phyloP scores from a whole-genome alignment of 371 early-diverging fungal genomes.

The Saksenaea oblongispora region DNA sequence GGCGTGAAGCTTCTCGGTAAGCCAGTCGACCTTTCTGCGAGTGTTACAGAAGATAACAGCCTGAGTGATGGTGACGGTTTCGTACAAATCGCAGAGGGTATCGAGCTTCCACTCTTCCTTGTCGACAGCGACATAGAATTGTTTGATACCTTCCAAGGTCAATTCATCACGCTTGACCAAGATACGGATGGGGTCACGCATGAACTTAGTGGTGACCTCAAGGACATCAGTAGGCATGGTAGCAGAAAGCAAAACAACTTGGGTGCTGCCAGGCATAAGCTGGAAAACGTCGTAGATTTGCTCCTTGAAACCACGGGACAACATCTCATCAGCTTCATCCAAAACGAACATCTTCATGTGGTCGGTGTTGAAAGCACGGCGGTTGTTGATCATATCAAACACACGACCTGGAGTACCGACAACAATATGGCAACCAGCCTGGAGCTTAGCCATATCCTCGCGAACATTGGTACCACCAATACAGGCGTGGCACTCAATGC shows the following conservation, averaged over 20 bases:
- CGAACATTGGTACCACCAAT: conserved; percentile 90
- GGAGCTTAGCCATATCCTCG: conserved; percentile 77
- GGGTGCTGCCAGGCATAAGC: conserved; percentile 79
- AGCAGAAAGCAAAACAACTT: conserved; percentile 91
- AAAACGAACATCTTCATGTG: conserved; percentile 90
- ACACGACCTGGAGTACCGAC: conserved; percentile 97
- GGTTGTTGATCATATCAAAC: conserved; percentile 88
- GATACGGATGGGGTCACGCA: conserved; percentile 90
- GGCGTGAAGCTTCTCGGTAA: conserved; percentile 81
- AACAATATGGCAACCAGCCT: conserved; percentile 76
- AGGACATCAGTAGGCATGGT: conserved; percentile 93
- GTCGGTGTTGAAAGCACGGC: conserved; percentile 75
- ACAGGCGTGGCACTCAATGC: conserved; percentile 79
- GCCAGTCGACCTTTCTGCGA: conserved; percentile 91
- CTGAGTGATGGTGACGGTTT: conserved; percentile 91
- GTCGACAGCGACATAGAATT: conserved; percentile 93
- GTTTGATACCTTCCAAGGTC: conserved; percentile 93
- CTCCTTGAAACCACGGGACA: conserved; percentile 93
- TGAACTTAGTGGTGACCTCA: conserved; percentile 91
- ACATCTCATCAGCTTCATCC: conserved; percentile 98
- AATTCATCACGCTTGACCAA: conserved; percentile 96
- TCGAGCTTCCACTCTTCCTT: conserved; percentile 90
- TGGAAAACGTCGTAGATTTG: conserved; percentile 94
- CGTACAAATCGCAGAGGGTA: conserved; percentile 92
- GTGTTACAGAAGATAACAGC: conserved; percentile 97